A percentile compares a stretch with the other conserved stretches of the same genome.
These are phyloP conservation scores for Penicillium maclennaniae DNA, from an alignment of 495 filamentous ascomycete genomes.

Conservation along the genomic window DNA sequence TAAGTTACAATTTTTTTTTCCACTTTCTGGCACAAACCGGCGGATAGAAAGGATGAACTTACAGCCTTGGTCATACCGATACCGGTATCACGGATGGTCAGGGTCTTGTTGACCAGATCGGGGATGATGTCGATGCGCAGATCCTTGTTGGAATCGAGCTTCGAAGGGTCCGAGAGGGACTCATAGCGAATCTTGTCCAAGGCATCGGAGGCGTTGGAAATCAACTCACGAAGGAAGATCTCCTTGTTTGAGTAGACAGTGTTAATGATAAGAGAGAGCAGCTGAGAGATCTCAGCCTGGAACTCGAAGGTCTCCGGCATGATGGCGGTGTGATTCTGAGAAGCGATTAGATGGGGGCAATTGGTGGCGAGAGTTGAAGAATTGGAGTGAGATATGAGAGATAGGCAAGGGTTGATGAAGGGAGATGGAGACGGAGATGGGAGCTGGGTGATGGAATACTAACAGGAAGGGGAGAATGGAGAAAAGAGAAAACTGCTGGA, in stretches of 20 bases:
- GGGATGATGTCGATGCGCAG: conserved; percentile 98
- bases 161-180: conserved; percentile 91
- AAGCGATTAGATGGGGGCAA: neutral
- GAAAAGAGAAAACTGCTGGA: conserved; percentile 13
- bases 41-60: conserved; percentile 42
- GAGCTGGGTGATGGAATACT: conserved; percentile 1
- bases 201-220: conserved; percentile 97
- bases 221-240: conserved; percentile 96
- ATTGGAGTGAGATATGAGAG: neutral
- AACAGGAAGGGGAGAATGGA: conserved; percentile 1
- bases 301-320: conserved; percentile 99
- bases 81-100: conserved; percentile 95
- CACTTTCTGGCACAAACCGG: neutral
- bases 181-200: conserved; percentile 99
- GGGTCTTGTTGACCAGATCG: conserved; percentile 91
- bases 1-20: neutral
- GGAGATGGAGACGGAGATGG: neutral
- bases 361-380: conserved; percentile 1
- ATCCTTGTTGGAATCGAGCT: conserved; percentile 95
- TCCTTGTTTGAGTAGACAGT: conserved; percentile 99
- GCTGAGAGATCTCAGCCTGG: conserved; percentile 99
- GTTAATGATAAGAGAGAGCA: conserved; percentile 98
- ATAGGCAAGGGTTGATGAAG: neutral
- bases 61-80: conserved; percentile 99
- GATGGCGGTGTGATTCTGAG: conserved; percentile 39